Evolutionary conservation across 1,284 basidiomycete genomes (phyloP), one percentile per base, ranked within the genome.

Genomic region (Coniferiporia weirii): DNA sequence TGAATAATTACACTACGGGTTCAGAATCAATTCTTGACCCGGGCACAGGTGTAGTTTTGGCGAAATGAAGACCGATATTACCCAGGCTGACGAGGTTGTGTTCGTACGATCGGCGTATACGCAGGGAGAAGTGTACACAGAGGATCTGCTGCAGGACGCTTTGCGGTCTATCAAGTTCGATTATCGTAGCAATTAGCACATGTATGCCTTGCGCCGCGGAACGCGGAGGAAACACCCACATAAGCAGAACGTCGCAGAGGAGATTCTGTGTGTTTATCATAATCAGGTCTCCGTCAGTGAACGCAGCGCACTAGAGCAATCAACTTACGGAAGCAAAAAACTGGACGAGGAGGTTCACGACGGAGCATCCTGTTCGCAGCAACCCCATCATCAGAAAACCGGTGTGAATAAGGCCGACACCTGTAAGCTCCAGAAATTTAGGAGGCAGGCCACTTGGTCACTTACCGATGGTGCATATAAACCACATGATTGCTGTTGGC

Each of bases 321-420:
- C 17, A 43, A 38, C 56, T 52, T 46, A 57, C 56, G 22, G 56
- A 57, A 12, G 50, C 56, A 20, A 57, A 57, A 38, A 57, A 50
- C 43, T 57, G 56, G 43, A 52, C 40, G 4, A 57, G 22, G 27
- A 57, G 56, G 43, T 57, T 57, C 40, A 43, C 49, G 32, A 52
- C 20, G 13, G 49, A 52, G 20, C 22, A 52, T 17, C 38, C 56
- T 57, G 12, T 40, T 27, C 27, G 27, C 27, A 27, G 5, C n/a
- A n/a, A n/a, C n/a, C n/a, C n/a, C n/a, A 27, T 5, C 3, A 27
- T 5, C 27, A 27, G 27, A 27, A 27, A 27, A 27, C 3, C 27
- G 5, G 27, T 27, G 27, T 3, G 27, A 27, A 27, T 27, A 5
- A 2, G 5, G 27, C 27, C 27, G 5, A 27, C 27, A 27, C 27